phyloP scores from a whole-genome alignment of 371 early-diverging fungal species.

The Chytridium lagenaria region DNA sequence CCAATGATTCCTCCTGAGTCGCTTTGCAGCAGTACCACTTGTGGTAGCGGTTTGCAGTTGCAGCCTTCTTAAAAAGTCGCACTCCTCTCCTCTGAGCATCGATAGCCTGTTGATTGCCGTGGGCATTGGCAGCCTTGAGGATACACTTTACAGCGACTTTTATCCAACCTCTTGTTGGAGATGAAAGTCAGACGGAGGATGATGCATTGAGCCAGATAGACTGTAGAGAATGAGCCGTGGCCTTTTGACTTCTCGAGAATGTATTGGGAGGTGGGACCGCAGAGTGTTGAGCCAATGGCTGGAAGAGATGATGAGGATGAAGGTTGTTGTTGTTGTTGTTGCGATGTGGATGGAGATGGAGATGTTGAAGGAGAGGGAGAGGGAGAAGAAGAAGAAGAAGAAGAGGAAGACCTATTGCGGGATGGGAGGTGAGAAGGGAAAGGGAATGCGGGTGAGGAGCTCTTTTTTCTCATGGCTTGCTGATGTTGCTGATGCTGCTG shows the following conservation, averaged over 20 bases:
- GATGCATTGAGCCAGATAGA: conserved; percentile 55
- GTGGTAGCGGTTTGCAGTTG: neutral
- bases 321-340: neutral
- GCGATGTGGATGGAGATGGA: neutral
- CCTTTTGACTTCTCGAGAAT: conserved; percentile 34
- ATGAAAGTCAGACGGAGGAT: neutral
- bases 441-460: neutral
- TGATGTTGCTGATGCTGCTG: too few species aligned
- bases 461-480: too few species aligned
- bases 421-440: neutral
- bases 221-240: conserved; percentile 72
- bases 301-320: neutral
- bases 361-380: neutral
- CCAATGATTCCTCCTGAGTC: too few species aligned
- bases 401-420: neutral
- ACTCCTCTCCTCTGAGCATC: neutral
- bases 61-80: neutral
- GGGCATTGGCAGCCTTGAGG: neutral
- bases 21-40: neutral
- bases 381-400: neutral
- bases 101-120: neutral
- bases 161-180: neutral
- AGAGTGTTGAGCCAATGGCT: neutral
- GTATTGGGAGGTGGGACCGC: neutral
- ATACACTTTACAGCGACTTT: conserved; percentile 34